Evolutionary conservation across 345 rosid species (phyloP), one percentile per base, ranked within the genome.

Genomic region (Eucalyptus erythrocorys): DNA sequence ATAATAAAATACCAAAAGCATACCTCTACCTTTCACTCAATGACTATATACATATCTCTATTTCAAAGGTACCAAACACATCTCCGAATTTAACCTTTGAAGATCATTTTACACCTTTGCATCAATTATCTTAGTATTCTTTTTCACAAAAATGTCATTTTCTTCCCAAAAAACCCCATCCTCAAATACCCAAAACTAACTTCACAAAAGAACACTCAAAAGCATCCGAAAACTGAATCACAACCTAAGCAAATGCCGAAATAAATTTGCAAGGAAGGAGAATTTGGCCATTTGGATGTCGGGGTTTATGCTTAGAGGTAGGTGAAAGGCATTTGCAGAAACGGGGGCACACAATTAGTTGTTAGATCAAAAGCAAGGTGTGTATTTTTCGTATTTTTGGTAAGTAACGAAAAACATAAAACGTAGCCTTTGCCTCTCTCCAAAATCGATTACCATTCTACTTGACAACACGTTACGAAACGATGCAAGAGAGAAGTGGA

Each of bases 401-500:
- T 51, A 27, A 22, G 66, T 0, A 59, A 27, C 0, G 57, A 59
- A 59, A 59, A 26, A 59, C n/a, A n/a, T 0, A 19, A 64, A n/a
- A n/a, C 15, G 76, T 8, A n/a, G 37, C 37, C 37, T n/a, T 64
- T 64, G 76, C 21, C 37, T n/a, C 76, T 7, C 1, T 1, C 37
- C 76, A n/a, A n/a, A 64, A 30, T n/a, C 0, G 5, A 32, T 2
- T n/a, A 15, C 40, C 76, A 66, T n/a, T n/a, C 76, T 40, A 66
- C 11, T 66, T 7, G 76, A 13, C 76, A 11, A 27, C 13, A 15
- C 5, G 40, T 32, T 15, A 34, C 22, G 11, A 66, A 32, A 68
- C 24, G 37, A n/a, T 15, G 13, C 43, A 34, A 68, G 24, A 68
- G 26, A 0, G 26, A 34, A 17, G 7, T 9, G 11, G 2, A 16